phyloP scores from a whole-genome alignment of 192 early-diverging fungal species.

The Coemansia sp. region DNA sequence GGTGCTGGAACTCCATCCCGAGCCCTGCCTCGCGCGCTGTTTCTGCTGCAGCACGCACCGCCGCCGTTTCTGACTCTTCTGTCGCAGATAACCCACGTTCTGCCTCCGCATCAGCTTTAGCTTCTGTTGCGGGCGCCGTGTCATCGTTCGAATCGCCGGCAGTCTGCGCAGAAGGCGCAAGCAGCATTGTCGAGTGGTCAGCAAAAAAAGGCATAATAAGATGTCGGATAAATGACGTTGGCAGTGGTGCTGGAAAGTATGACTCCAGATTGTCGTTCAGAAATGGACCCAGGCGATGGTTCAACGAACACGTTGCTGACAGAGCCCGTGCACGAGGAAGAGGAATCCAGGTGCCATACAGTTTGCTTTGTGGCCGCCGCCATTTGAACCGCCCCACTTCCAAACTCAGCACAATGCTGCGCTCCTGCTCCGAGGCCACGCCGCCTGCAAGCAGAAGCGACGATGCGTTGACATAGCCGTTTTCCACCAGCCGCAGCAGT shows the following conservation, averaged over 20 bases:
- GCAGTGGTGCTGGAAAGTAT: conserved; percentile 65
- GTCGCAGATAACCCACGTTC: background rate
- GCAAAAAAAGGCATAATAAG: conserved; percentile 53
- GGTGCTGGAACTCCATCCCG: conserved; percentile 42
- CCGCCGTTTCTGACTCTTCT: conserved; percentile 10
- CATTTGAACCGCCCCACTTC: conserved; percentile 77
- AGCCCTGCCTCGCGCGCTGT: conserved; percentile 24
- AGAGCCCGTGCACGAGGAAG: conserved; percentile 79
- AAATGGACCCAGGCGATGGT: conserved; percentile 71
- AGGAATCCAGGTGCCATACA: conserved; percentile 93
- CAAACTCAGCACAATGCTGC: conserved; percentile 80
- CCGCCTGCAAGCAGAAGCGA: conserved; percentile 84
- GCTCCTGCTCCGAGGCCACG: conserved; percentile 77
- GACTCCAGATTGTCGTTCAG: conserved; percentile 71
- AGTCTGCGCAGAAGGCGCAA: conserved; percentile 6
- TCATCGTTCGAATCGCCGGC: background rate
- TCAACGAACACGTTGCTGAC: conserved; percentile 76
- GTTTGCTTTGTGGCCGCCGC: conserved; percentile 64
- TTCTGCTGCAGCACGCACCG: conserved; percentile 11
- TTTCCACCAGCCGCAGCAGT: conserved; percentile 79
- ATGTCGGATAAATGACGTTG: conserved; percentile 52
- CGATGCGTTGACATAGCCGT: conserved; percentile 83
- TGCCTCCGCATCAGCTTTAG: background rate
- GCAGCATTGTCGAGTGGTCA: conserved; percentile 24
- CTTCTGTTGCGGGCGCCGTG: conserved; percentile 1